Conservation (phyloP, 768 basidiomycete species). For the Suillus ampliporus region DNA sequence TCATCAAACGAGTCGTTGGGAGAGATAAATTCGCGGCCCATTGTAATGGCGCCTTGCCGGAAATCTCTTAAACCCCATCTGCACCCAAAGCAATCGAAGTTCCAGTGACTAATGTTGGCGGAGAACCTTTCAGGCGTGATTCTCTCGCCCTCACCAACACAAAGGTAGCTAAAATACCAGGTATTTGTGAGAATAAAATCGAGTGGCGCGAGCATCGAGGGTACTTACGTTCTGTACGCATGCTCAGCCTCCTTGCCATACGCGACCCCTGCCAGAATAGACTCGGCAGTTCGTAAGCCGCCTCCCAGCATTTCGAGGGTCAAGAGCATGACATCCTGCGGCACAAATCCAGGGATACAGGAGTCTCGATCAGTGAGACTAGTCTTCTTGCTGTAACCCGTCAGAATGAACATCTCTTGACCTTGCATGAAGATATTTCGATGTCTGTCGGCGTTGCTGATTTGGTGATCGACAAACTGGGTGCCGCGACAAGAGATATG, state of each 20-base stretch:
- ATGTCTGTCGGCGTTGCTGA: not conserved
- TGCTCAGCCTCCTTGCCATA: not conserved
- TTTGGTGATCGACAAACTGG: not conserved
- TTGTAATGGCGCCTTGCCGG: no score
- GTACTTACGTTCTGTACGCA: not conserved
- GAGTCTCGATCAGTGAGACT: not conserved
- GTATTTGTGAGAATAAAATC: not conserved
- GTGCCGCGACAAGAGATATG: not conserved
- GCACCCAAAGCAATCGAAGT: no score
- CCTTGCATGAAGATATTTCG: not conserved
- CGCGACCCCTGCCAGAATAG: not conserved
- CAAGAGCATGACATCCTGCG: not conserved
- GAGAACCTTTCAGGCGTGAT: no score
- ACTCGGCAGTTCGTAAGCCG: not conserved
- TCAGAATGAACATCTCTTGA: not conserved
- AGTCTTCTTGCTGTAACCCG: not conserved
- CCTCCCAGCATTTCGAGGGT: not conserved
- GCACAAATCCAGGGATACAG: not conserved
- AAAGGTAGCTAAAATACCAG: not conserved
- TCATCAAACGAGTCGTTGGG: no score
- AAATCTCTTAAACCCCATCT: no score
- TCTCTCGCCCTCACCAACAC: not conserved
- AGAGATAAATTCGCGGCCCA: no score
- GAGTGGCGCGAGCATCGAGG: no score
- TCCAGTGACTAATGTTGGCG: no score